Conservation (phyloP, 495 filamentous ascomycete genomes). For the Hypoxylon trugodes region DNA sequence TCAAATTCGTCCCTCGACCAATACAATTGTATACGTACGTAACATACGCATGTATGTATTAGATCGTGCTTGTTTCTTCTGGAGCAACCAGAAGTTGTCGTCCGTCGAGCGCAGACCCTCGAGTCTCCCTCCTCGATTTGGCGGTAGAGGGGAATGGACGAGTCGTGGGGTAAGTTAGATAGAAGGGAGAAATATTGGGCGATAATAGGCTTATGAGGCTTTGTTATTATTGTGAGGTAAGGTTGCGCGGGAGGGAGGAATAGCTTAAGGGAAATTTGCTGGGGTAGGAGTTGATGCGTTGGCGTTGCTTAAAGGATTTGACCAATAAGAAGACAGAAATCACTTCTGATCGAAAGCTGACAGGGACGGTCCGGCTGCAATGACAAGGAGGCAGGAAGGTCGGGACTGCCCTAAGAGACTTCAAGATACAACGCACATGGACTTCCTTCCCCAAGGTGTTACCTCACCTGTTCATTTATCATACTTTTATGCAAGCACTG, state of each 20-base stretch:
- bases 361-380: conserved; percentile 41
- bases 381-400: conserved; percentile 37
- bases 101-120: conserved; percentile 32
- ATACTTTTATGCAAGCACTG: not conserved
- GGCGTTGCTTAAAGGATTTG: conserved; percentile 39
- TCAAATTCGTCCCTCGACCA: conserved; percentile 28
- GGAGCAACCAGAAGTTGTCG: conserved; percentile 20
- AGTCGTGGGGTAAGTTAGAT: conserved; percentile 25
- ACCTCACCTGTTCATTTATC: not conserved
- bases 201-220: conserved; percentile 47
- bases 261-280: conserved; percentile 37
- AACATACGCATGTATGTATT: conserved; percentile 4
- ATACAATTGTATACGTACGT: no score
- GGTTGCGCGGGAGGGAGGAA: conserved; percentile 37
- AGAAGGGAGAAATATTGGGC: conserved; percentile 12
- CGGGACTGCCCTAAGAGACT: conserved; percentile 24
- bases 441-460: not conserved
- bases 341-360: conserved; percentile 25
- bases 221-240: conserved; percentile 51
- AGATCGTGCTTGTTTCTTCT: conserved; percentile 9
- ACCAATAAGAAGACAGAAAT: conserved; percentile 34
- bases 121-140: conserved; percentile 34
- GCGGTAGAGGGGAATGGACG: conserved; percentile 17
- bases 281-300: conserved; percentile 45
- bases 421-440: not conserved